Evolutionary conservation across 768 basidiomycete genomes (phyloP).

Genomic region (Boletales sp.): DNA sequence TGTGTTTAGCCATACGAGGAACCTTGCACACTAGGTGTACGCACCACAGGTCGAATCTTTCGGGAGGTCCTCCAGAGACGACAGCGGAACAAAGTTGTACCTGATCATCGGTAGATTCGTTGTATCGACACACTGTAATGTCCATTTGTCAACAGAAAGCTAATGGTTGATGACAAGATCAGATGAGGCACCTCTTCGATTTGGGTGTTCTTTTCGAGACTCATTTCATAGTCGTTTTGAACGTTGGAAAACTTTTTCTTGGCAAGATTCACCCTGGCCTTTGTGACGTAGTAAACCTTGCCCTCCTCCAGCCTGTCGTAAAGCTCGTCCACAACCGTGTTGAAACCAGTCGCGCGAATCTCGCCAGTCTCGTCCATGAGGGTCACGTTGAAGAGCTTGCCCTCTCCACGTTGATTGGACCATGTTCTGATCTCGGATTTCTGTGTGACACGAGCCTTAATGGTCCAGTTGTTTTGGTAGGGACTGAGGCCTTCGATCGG

Average conservation of each 20-base stretch:
- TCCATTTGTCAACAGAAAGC: slow-evolving; percentile 4
- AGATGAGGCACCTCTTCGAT: slow-evolving; percentile 67
- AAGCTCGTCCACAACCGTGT: slow-evolving; percentile 74
- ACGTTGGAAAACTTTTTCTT: slow-evolving; percentile 96
- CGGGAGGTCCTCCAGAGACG: slow-evolving; percentile 53
- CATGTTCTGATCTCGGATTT: slow-evolving; percentile 89
- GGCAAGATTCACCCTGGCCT: slow-evolving; percentile 88
- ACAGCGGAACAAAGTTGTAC: slow-evolving; percentile 75
- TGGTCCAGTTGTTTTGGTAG: slow-evolving; percentile 98
- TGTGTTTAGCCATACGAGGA: background rate
- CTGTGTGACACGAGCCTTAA: slow-evolving; percentile 88
- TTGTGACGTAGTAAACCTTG: slow-evolving; percentile 89
- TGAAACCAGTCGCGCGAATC: slow-evolving; percentile 91
- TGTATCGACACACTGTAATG: slow-evolving; percentile 72
- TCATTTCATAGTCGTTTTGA: slow-evolving; percentile 89
- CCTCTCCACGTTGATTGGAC: slow-evolving; percentile 87
- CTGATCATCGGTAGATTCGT: slow-evolving; percentile 74
- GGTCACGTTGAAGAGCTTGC: slow-evolving; percentile 89
- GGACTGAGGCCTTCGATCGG: slow-evolving; percentile 95
- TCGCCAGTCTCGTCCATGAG: slow-evolving; percentile 94
- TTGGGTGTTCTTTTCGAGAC: slow-evolving; percentile 78
- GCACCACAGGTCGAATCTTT: slow-evolving; percentile 86
- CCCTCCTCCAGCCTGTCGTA: slow-evolving; percentile 86
- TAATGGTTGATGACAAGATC: background rate
- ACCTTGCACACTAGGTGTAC: slow-evolving; percentile 18